Conservation (phyloP, 805 yeast genomes). For the Pichia insulana region DNA sequence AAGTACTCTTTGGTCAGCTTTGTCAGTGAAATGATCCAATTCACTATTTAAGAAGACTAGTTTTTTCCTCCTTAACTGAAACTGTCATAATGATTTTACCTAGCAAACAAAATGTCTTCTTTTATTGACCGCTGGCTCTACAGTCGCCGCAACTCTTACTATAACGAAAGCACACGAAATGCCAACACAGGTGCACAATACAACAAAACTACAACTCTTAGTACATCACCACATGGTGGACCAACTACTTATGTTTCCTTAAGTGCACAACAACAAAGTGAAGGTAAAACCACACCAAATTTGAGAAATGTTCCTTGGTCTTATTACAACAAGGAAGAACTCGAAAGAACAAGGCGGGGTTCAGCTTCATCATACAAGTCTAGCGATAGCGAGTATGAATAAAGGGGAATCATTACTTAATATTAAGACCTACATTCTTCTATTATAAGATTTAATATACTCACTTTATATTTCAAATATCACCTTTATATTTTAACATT, state of each 20-base stretch:
- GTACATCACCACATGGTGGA: background rate
- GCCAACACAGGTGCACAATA: conserved; percentile 22
- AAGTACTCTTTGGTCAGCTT: too few species aligned
- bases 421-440: too few species aligned
- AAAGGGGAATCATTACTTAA: too few species aligned
- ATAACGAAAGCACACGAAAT: conserved; percentile 13
- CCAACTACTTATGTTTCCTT: background rate
- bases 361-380: conserved; percentile 1
- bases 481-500: too few species aligned
- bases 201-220: background rate
- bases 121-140: conserved; percentile 30
- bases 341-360: conserved; percentile 2
- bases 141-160: conserved; percentile 13
- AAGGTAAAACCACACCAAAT: background rate
- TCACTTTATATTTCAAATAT: too few species aligned
- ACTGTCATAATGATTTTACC: too few species aligned
- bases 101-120: conserved; percentile 21
- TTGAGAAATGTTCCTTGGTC: background rate
- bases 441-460: too few species aligned
- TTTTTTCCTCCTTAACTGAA: too few species aligned
- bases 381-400: conserved; percentile 1
- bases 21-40: too few species aligned
- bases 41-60: too few species aligned
- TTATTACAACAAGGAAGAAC: background rate
- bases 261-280: background rate